phyloP scores from a whole-genome alignment of 1,139 yeast genomes.

The Hansenula lynferdii region DNA sequence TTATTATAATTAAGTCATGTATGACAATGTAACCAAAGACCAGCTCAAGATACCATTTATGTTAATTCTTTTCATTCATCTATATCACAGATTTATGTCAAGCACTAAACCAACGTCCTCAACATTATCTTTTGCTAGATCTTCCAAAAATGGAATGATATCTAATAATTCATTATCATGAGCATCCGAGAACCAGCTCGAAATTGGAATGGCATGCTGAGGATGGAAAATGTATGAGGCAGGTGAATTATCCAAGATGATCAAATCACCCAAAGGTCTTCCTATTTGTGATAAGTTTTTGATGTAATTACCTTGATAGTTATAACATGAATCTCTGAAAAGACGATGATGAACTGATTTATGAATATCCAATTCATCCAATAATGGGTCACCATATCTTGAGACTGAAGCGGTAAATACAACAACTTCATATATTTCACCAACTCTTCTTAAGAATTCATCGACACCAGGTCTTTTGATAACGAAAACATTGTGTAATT shows the following conservation, averaged over 20 bases:
- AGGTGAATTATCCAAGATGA: slow-evolving; percentile 94
- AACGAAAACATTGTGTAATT: slow-evolving; percentile 90
- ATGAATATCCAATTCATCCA: slow-evolving; percentile 77
- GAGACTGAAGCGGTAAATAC: slow-evolving; percentile 96
- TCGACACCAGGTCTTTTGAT: slow-evolving; percentile 98
- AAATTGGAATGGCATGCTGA: slow-evolving; percentile 96
- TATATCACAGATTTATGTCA: slow-evolving; percentile 57
- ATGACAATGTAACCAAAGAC: background rate
- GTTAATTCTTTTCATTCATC: no score
- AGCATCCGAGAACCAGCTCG: slow-evolving; percentile 97
- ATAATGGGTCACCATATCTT: slow-evolving; percentile 91
- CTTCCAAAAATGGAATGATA: slow-evolving; percentile 86
- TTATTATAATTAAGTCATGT: background rate
- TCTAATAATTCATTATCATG: slow-evolving; percentile 95
- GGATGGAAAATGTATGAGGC: slow-evolving; percentile 97
- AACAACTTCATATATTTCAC: slow-evolving; percentile 87
- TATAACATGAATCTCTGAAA: slow-evolving; percentile 81
- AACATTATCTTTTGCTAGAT: slow-evolving; percentile 59
- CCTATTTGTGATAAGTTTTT: slow-evolving; percentile 93
- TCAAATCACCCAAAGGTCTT: slow-evolving; percentile 78
- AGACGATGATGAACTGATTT: slow-evolving; percentile 82
- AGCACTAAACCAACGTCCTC: slow-evolving; percentile 81
- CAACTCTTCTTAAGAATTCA: slow-evolving; percentile 79
- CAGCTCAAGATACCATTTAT: background rate
- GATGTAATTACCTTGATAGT: slow-evolving; percentile 87